Evolutionary conservation across 2,329 filamentous ascomycete species (phyloP).

Genomic region (Davidsoniella australis): DNA sequence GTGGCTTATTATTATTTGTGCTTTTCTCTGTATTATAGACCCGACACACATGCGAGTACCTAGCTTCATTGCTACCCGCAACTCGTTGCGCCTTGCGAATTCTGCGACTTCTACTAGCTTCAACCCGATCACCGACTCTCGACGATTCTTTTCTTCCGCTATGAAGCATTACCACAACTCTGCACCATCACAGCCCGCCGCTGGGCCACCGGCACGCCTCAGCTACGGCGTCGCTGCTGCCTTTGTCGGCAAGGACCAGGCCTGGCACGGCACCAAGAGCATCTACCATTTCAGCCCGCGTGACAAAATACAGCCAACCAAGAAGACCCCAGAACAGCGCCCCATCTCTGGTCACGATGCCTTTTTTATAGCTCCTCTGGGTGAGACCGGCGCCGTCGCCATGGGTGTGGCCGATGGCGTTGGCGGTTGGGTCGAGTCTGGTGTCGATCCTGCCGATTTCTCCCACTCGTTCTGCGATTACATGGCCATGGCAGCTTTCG

Average conservation of each 20-base stretch:
- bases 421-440: slow-evolving; percentile 84
- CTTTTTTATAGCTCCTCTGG: slow-evolving; percentile 79
- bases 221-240: slow-evolving; percentile 58
- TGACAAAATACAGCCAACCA: slow-evolving; percentile 37
- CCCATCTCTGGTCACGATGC: slow-evolving; percentile 84
- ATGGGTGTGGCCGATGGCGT: slow-evolving; percentile 90
- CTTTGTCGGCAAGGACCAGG: slow-evolving; percentile 54
- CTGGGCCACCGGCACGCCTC: slow-evolving; percentile 23
- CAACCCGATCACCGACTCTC: neutral
- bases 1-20: slow-evolving; percentile 12
- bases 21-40: slow-evolving; percentile 12
- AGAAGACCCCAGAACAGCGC: slow-evolving; percentile 38
- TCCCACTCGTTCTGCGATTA: slow-evolving; percentile 85
- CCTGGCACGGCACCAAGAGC: slow-evolving; percentile 50
- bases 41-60: slow-evolving; percentile 13
- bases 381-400: slow-evolving; percentile 52
- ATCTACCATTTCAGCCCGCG: slow-evolving; percentile 57
- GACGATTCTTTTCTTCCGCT: slow-evolving; percentile 10
- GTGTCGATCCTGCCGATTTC: slow-evolving; percentile 87
- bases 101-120: slow-evolving; percentile 2
- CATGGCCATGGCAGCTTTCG: slow-evolving; percentile 62
- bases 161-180: slow-evolving; percentile 7
- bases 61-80: slow-evolving; percentile 11
- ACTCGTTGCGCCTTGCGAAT: slow-evolving; percentile 13
- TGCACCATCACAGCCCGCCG: neutral